A percentile compares a stretch with the other conserved stretches of the same genome.
Conservation (phyloP, 1,139 yeast species). For the Yamadazyma membranifaciens region DNA sequence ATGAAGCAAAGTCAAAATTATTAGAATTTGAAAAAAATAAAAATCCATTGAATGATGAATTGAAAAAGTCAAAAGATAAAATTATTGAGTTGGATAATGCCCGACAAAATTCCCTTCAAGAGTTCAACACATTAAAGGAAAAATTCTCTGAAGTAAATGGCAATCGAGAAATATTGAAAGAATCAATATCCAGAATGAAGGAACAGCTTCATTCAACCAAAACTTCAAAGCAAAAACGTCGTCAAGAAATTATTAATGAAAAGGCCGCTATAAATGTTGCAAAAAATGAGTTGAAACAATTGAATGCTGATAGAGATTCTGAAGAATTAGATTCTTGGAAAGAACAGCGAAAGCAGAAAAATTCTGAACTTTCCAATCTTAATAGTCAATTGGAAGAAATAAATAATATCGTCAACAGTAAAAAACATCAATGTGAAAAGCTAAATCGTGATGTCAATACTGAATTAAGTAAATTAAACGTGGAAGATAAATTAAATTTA, state of each 20-base stretch:
- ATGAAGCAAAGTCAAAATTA: conserved; percentile 34
- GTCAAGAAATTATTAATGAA: conserved; percentile 11
- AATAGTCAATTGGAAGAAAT: conserved; percentile 17
- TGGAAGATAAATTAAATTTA: conserved; percentile 52
- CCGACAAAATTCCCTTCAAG: background rate
- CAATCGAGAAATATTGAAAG: background rate
- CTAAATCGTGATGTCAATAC: conserved; percentile 22
- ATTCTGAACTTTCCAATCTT: conserved; percentile 12
- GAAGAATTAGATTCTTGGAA: conserved; percentile 4
- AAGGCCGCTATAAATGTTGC: conserved; percentile 7
- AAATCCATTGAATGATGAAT: conserved; percentile 30
- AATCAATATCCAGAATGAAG: background rate
- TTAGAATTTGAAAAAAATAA: conserved; percentile 27
- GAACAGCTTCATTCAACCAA: conserved; percentile 2
- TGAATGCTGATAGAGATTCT: conserved; percentile 2
- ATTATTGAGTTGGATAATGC: background rate
- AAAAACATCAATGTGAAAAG: conserved; percentile 17
- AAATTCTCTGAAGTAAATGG: background rate
- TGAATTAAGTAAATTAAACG: conserved; percentile 31
- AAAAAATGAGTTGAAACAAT: conserved; percentile 1
- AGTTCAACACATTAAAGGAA: background rate
- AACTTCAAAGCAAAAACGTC: conserved; percentile 3
- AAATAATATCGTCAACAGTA: background rate
- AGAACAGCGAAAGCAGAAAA: background rate
- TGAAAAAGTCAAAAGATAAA: conserved; percentile 3